Evolutionary conservation across 768 basidiomycete species (phyloP), one percentile per base, ranked within the genome.

Genomic region (Podaxis sp.): DNA sequence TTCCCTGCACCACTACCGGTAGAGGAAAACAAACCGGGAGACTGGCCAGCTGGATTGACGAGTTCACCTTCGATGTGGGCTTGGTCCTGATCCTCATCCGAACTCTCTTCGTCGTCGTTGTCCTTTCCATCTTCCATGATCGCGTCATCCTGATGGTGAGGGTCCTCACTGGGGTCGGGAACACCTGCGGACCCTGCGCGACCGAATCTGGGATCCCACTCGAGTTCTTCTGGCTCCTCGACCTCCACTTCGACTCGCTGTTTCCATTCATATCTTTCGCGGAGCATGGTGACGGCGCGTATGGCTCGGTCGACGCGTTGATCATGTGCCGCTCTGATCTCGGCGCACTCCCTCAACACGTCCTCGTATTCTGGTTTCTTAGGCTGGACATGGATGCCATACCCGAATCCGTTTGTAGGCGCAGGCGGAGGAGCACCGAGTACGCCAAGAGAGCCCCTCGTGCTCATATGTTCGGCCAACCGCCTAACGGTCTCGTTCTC

Each of bases 221-320:
- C 85, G 38, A 89, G 72, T 63, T 91, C 90, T 65, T 91, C 89
- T 2, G 88, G 89, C 70, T 91, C 90, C 63, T 89, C 90, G 13
- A 85, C 83, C 66, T 88, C 86, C 11, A 91, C 90, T 62, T 84
- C 85, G 21, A 93, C 88, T n/a, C 91, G 79, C 64, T 85, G 83
- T 69, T 86, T 87, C 88, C 90, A 91, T 50, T 93, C 90, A 69
- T 87, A 93, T 71, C 84, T 88, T 59, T 93, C 91, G 61, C 82
- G 75, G 6, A 93, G 74, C 82, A 93, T 87, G 40, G 78, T 79
- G 9, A 94, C 91, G 0, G 92, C 91, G 46, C 87, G 78, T n/a
- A 88, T 80, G 0, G 91, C 91, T 10, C 91, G 79, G 61, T 91
- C 90, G 2, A 88, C 88, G 4, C 90, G 81, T 50, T 75, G 77